phyloP scores from a whole-genome alignment of 352 stramenopile genomes.

The Thalassiosira exigua region DNA sequence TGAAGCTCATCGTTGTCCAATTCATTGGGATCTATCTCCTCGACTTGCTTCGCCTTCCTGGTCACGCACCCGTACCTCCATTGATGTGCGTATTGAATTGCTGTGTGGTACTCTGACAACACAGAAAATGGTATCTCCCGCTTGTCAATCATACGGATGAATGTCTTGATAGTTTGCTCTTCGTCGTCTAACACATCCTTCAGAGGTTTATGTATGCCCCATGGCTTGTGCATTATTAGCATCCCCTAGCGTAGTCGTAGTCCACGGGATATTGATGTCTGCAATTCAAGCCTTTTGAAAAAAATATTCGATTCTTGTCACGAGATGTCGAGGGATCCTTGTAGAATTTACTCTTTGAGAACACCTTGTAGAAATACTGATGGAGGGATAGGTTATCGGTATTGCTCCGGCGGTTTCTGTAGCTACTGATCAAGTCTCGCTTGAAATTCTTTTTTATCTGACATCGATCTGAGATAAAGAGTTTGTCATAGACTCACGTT shows the following conservation, averaged over 20 bases:
- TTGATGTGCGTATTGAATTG: conserved; percentile 19
- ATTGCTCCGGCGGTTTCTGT: neutral
- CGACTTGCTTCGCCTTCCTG: neutral
- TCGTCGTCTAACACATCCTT: conserved; percentile 1
- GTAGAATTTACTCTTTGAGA: conserved; percentile 4
- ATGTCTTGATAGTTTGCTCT: conserved; percentile 15
- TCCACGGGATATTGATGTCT: neutral
- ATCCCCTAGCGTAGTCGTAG: conserved; percentile 21
- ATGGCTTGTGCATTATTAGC: conserved; percentile 12
- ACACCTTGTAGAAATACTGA: conserved; percentile 31
- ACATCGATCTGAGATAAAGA: neutral
- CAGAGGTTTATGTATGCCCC: neutral
- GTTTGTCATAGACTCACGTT: neutral
- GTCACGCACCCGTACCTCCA: conserved; percentile 7
- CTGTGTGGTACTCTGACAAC: conserved; percentile 4
- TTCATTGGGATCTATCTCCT: neutral
- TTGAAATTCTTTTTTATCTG: neutral
- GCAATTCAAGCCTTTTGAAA: conserved; percentile 15
- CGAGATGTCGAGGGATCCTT: neutral
- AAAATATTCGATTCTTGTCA: neutral
- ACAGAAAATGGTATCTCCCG: conserved; percentile 18
- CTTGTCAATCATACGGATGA: conserved; percentile 19
- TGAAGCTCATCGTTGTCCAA: conserved; percentile 11
- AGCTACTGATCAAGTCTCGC: neutral
- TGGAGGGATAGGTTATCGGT: conserved; percentile 4